A percentile compares a stretch with the other conserved stretches of the same genome.
Evolutionary conservation across 139 green algal species (phyloP).

Genomic region (Auxenochlorella pyrenoidosa): DNA sequence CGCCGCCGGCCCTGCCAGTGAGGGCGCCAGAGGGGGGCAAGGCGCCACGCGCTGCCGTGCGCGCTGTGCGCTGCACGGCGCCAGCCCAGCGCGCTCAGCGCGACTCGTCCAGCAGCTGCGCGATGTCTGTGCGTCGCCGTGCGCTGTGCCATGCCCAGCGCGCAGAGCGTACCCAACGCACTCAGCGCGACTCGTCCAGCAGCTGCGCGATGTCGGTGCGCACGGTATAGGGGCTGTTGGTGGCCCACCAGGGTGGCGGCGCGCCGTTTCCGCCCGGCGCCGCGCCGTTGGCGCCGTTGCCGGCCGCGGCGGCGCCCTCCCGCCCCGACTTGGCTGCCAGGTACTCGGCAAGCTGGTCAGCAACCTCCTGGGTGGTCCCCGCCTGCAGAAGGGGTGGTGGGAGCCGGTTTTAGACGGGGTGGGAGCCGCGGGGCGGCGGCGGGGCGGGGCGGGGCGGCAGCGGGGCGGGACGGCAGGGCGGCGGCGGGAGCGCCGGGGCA

Average conservation of each 20-base stretch:
- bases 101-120: constrained; percentile 46
- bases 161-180: too few relatives aligned
- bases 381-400: not conserved
- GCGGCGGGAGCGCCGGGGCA: too few relatives aligned
- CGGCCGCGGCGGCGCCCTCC: not conserved
- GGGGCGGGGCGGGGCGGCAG: too few relatives aligned
- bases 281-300: not conserved
- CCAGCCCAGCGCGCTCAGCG: too few relatives aligned
- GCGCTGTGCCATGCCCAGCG: too few relatives aligned
- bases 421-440: too few relatives aligned
- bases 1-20: too few relatives aligned
- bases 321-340: not conserved
- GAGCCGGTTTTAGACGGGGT: too few relatives aligned
- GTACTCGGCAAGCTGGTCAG: not conserved
- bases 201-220: constrained; percentile 59
- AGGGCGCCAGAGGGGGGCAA: too few relatives aligned
- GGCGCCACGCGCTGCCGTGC: too few relatives aligned
- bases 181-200: constrained; percentile 25
- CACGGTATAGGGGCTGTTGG: constrained; percentile 59
- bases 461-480: too few relatives aligned
- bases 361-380: not conserved
- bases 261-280: constrained; percentile 9
- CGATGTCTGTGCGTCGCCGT: constrained; percentile 60
- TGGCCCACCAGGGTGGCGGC: constrained; percentile 41
- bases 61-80: too few relatives aligned